A percentile compares a stretch with the other conserved stretches of the same genome.
Evolutionary conservation across 805 yeast genomes (phyloP).

Genomic region (Saturnispora ahearnii): DNA sequence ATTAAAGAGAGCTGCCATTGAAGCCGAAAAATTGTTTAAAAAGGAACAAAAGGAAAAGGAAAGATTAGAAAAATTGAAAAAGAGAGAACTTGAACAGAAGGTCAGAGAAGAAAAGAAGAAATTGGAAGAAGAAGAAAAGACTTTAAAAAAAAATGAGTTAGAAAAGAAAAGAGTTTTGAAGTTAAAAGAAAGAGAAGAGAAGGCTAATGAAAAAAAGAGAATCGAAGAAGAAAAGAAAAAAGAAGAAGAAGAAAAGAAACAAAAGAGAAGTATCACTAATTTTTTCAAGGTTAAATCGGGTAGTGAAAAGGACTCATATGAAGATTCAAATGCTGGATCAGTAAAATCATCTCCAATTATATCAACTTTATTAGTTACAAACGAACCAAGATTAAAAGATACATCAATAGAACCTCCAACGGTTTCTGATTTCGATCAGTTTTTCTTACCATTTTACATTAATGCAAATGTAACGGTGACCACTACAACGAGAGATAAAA

Average conservation of each 20-base stretch:
- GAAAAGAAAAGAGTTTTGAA: slow-evolving; percentile 29
- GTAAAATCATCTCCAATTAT: neutral
- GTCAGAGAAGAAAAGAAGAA: slow-evolving; percentile 20
- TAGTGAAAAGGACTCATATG: neutral
- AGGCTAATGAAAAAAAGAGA: slow-evolving; percentile 17
- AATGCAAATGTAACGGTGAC: slow-evolving; percentile 20
- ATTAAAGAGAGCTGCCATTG: slow-evolving; percentile 10
- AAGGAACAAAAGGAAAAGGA: slow-evolving; percentile 20
- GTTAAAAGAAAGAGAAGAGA: slow-evolving; percentile 23
- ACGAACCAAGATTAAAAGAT: neutral
- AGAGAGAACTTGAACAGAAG: slow-evolving; percentile 19
- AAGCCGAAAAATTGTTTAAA: slow-evolving; percentile 12
- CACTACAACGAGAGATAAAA: neutral
- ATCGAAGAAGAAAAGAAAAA: slow-evolving; percentile 19
- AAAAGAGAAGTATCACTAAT: slow-evolving; percentile 26
- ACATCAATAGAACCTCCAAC: neutral
- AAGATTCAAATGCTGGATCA: neutral
- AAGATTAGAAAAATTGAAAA: slow-evolving; percentile 22
- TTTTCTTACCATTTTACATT: slow-evolving; percentile 25
- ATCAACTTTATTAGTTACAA: neutral
- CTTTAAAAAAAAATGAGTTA: slow-evolving; percentile 24
- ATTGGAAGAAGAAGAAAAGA: slow-evolving; percentile 22
- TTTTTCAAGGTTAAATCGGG: slow-evolving; percentile 25
- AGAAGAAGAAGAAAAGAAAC: slow-evolving; percentile 19
- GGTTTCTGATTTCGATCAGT: slow-evolving; percentile 17